Evolutionary conservation across 768 basidiomycete species (phyloP).

Genomic region (Dendrothele bispora): DNA sequence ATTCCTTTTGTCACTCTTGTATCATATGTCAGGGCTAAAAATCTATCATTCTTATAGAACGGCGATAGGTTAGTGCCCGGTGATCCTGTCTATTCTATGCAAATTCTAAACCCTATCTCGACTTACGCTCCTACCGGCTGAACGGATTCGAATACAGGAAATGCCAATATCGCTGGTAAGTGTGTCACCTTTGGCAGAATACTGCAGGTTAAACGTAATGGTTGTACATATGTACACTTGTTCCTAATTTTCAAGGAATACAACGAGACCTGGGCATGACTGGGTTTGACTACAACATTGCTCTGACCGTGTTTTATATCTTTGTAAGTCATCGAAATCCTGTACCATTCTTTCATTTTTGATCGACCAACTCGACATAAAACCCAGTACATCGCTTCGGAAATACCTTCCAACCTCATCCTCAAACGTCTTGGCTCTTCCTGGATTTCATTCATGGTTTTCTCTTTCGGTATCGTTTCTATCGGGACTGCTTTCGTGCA

Average conservation of each 20-base stretch:
- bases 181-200: not conserved
- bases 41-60: slow-evolving; percentile 9
- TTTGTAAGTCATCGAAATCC: slow-evolving; percentile 23
- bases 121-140: not conserved
- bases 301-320: slow-evolving; percentile 41
- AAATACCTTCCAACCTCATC: slow-evolving; percentile 42
- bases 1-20: no score
- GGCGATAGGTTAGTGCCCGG: slow-evolving; percentile 22
- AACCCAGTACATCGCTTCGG: slow-evolving; percentile 33
- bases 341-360: not conserved
- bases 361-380: no score
- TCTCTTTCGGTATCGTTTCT: slow-evolving; percentile 35
- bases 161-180: slow-evolving; percentile 33
- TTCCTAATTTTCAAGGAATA: slow-evolving; percentile 15
- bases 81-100: no score
- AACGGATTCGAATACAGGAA: slow-evolving; percentile 15
- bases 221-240: not conserved
- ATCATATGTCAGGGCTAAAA: no score
- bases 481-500: slow-evolving; percentile 40
- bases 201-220: no score
- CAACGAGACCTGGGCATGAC: slow-evolving; percentile 41
- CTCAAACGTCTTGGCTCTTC: slow-evolving; percentile 41
- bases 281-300: slow-evolving; percentile 41
- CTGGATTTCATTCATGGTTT: slow-evolving; percentile 37
- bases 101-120: not conserved